phyloP scores from a whole-genome alignment of 495 filamentous ascomycete species.

The Penicillium nucicola region DNA sequence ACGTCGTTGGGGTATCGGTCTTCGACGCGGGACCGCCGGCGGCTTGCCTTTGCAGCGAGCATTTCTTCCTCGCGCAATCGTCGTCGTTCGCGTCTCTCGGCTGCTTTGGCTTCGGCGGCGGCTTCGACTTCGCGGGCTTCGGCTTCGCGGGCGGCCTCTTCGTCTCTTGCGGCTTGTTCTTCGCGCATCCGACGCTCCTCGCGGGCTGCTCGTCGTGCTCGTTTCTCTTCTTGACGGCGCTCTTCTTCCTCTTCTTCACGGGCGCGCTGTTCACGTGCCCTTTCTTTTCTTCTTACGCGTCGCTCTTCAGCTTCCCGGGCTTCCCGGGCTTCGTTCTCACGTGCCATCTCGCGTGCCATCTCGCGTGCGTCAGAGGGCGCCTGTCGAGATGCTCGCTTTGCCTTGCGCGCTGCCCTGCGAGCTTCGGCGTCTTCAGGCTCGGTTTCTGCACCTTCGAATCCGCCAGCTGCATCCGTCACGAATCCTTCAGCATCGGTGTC shows the following conservation, averaged over 20 bases:
- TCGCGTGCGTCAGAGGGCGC: conserved; percentile 36
- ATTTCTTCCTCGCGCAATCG: conserved; percentile 38
- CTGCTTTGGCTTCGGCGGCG: conserved; percentile 34
- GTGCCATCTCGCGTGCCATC: not conserved
- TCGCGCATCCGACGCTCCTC: conserved; percentile 46
- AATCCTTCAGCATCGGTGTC: conserved; percentile 45
- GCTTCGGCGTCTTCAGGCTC: conserved; percentile 52
- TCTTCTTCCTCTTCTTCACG: conserved; percentile 52
- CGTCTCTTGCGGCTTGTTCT: conserved; percentile 46
- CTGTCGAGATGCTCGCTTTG: conserved; percentile 37
- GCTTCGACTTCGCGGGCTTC: conserved; percentile 37
- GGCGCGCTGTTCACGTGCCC: conserved; percentile 30
- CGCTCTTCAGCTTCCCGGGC: conserved; percentile 45
- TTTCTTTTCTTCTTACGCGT: conserved; percentile 41
- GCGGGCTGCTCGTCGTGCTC: conserved; percentile 44
- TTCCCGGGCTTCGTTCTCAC: conserved; percentile 12
- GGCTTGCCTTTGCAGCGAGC: conserved; percentile 31
- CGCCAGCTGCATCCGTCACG: conserved; percentile 35
- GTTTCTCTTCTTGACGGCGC: conserved; percentile 42
- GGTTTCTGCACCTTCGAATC: conserved; percentile 30
- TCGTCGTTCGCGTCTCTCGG: conserved; percentile 40
- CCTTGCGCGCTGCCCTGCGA: conserved; percentile 48
- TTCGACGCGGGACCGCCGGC: conserved; percentile 33
- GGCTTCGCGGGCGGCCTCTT: conserved; percentile 30
- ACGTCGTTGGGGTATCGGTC: conserved; percentile 18